Percentiles rank a stretch among this genome's conserved stretches.
These are phyloP conservation scores for Aspergillus felis DNA, from an alignment of 2,329 filamentous ascomycete genomes.

Conservation along the genomic window DNA sequence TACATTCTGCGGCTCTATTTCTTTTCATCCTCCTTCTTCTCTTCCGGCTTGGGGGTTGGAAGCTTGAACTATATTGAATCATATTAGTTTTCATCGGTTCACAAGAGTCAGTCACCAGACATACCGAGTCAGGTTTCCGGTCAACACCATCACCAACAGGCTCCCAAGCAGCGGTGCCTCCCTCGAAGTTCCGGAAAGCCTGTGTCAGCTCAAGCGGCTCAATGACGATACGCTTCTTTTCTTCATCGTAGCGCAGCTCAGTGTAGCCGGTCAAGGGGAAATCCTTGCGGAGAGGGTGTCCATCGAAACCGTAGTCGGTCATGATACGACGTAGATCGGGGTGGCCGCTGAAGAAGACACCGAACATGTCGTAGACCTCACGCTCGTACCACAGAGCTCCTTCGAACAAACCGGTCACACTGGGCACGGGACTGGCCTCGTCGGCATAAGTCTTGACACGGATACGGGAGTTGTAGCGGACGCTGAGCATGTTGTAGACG, in stretches of 20 bases:
- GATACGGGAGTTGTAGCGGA: slow-evolving; percentile 94
- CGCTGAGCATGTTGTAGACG: slow-evolving; percentile 93
- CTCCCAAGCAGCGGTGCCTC: slow-evolving; percentile 70
- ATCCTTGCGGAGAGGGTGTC: slow-evolving; percentile 94
- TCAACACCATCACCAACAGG: slow-evolving; percentile 69
- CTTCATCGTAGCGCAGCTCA: slow-evolving; percentile 95
- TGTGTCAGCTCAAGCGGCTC: slow-evolving; percentile 97
- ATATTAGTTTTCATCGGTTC: neutral
- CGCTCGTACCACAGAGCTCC: slow-evolving; percentile 99
- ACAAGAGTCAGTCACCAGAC: slow-evolving; percentile 25
- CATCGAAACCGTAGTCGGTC: slow-evolving; percentile 99
- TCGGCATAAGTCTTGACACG: slow-evolving; percentile 98
- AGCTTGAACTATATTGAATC: slow-evolving; percentile 69
- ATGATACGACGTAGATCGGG: slow-evolving; percentile 95
- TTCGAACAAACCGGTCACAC: slow-evolving; percentile 79
- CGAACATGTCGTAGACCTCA: slow-evolving; percentile 96
- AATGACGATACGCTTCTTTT: slow-evolving; percentile 99
- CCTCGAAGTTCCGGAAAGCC: slow-evolving; percentile 97
- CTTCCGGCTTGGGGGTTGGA: slow-evolving; percentile 91
- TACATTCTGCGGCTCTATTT: slow-evolving; percentile 59
- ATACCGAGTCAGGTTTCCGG: slow-evolving; percentile 67
- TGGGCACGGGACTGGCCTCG: slow-evolving; percentile 89
- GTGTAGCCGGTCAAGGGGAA: slow-evolving; percentile 98
- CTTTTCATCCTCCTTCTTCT: slow-evolving; percentile 77
- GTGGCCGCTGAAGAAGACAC: slow-evolving; percentile 93